These are phyloP conservation scores for cucumber (Cucumis sativus) DNA, from an alignment of 306 rosid genomes.

Conservation along the genomic window DNA sequence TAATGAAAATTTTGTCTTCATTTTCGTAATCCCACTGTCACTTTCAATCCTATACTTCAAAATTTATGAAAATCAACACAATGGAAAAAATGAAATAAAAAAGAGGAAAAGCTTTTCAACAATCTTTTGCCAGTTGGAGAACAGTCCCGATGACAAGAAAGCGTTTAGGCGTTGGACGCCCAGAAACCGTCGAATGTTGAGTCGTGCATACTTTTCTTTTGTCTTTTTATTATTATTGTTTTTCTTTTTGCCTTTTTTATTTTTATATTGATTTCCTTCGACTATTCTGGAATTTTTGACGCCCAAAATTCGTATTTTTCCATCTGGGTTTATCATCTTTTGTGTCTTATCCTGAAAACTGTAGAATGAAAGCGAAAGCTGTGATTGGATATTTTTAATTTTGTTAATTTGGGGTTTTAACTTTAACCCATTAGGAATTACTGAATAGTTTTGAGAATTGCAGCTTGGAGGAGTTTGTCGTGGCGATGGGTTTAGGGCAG, in stretches of 20 bases:
- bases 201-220: not conserved
- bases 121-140: not conserved
- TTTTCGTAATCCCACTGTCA: too few species aligned
- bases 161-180: not conserved
- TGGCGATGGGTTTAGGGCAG: constrained; percentile 8
- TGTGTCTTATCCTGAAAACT: not conserved
- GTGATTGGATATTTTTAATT: not conserved
- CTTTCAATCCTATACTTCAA: too few species aligned
- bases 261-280: not conserved
- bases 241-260: not conserved
- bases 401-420: not conserved
- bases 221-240: not conserved
- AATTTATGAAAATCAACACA: too few species aligned
- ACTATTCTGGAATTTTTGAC: not conserved
- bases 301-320: not conserved
- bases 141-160: not conserved
- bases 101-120: not conserved
- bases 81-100: too few species aligned
- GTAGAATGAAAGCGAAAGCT: not conserved
- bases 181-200: not conserved
- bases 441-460: not conserved
- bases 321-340: not conserved
- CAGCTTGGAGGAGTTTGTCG: constrained; percentile 6
- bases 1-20: too few species aligned
- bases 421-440: not conserved